Base-by-base conservation (phyloP, 176 grass and related monocot species). In the Triticum dicoccoides region DNA sequence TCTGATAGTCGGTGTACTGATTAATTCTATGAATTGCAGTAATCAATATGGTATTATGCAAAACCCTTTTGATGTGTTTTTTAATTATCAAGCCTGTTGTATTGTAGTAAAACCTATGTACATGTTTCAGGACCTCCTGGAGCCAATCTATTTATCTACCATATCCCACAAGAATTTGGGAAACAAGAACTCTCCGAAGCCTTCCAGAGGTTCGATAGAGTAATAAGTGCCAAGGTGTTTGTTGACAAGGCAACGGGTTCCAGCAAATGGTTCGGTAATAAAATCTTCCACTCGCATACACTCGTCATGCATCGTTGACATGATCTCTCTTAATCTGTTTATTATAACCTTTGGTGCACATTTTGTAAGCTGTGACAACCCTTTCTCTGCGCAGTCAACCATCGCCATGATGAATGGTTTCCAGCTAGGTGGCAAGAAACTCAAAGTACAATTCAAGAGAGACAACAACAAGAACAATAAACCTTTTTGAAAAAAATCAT, bases 261-360 rank as follows among this genome's bases (percentile, higher is more conserved):
- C 78, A 99, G 97, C 78, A 99, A 99, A 97, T 99, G 97, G 45
- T 99, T 99, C 5, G 97, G 97, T 99, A 99, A 81, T 99, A 97
- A 81, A 69, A 14, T 1, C 75, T 61, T 80, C 42, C 38, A 12
- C 14, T 23, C 0, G 13, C 4, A 6, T 6, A 23, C 35, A 33
- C 5, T 24, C 5, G 30, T 24, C 10, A 34, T 4, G 9, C 11
- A 38, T 61, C 17, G 8, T 44, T 12, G 6, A 29, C 58, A 3
- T 47, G 20, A 9, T 30, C 30, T 33, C 4, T 45, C 30, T 37
- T 89, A 18, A 61, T 9, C 51, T 20, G 41, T 69, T 38, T 30
- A 35, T 33, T 30, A 41, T 72, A 86, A 69, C 34, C 1, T 52
- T 11, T 18, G 66, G 4, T 80, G 74, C 75, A 95, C 91, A 94